Percentiles rank a stretch among this genome's conserved stretches.
Evolutionary conservation across 352 stramenopile genomes (phyloP).

Genomic region (Phytophthora megakarya): DNA sequence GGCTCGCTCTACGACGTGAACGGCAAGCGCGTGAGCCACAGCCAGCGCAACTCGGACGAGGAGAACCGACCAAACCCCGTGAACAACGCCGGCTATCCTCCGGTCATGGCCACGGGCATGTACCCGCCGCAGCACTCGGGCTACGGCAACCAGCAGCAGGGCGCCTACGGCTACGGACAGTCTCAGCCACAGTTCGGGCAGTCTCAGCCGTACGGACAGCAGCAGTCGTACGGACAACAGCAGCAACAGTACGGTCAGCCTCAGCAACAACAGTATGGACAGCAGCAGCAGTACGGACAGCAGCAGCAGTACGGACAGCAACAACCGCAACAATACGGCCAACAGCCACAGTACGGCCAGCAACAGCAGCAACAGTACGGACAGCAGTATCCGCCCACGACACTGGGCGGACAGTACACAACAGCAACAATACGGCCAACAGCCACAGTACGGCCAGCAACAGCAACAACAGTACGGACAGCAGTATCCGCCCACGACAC

Average conservation of each 20-base stretch:
- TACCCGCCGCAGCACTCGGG: slow-evolving; percentile 66
- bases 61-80: slow-evolving; percentile 49
- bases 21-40: slow-evolving; percentile 43
- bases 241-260: slow-evolving; percentile 21
- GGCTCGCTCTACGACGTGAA: slow-evolving; percentile 73
- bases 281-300: slow-evolving; percentile 19
- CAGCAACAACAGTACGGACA: slow-evolving; percentile 27
- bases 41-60: slow-evolving; percentile 64
- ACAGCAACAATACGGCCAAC: slow-evolving; percentile 35
- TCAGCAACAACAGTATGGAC: slow-evolving; percentile 32
- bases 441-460: slow-evolving; percentile 13
- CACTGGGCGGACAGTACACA: slow-evolving; percentile 41
- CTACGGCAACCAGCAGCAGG: slow-evolving; percentile 37
- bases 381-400: slow-evolving; percentile 31
- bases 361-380: slow-evolving; percentile 13
- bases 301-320: slow-evolving; percentile 5
- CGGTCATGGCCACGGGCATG: slow-evolving; percentile 49
- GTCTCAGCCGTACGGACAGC: slow-evolving; percentile 25
- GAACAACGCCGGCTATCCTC: slow-evolving; percentile 45
- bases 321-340: slow-evolving; percentile 31
- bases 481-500: slow-evolving; percentile 37
- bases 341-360: slow-evolving; percentile 16
- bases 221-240: slow-evolving; percentile 13
- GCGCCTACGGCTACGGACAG: slow-evolving; percentile 30
- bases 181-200: slow-evolving; percentile 32